Conservation (phyloP, 139 green algal genomes). For the Chlamydomonas urium region DNA sequence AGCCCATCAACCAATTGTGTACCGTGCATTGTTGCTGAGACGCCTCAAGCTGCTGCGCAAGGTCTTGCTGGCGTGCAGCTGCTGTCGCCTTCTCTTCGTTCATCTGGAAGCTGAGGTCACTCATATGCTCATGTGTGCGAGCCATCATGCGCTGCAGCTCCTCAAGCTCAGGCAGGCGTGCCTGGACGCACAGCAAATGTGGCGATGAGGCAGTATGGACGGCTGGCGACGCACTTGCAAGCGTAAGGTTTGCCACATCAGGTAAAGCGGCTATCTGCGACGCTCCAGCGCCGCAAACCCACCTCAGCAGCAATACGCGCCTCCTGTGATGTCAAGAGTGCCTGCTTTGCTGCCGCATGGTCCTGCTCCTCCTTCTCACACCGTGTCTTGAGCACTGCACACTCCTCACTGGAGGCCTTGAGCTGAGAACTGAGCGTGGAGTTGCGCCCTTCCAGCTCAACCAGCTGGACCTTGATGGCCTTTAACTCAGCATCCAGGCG, state of each 20-base stretch:
- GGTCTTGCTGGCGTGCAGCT: conserved; percentile 2
- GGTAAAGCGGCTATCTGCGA: no score
- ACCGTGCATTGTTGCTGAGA: no score
- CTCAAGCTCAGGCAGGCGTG: conserved; percentile 56
- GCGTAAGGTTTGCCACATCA: no score
- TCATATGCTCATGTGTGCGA: conserved; percentile 33
- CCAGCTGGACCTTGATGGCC: no score
- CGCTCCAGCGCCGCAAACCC: no score
- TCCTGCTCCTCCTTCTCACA: background rate
- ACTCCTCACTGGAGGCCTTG: background rate
- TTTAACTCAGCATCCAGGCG: no score
- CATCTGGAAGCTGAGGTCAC: conserved; percentile 31
- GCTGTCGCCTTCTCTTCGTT: conserved; percentile 27
- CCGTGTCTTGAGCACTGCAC: background rate
- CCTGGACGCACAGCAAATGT: no score
- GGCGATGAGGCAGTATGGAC: no score
- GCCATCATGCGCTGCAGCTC: conserved; percentile 43
- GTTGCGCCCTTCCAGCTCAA: no score
- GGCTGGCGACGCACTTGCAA: no score
- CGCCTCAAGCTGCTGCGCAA: no score
- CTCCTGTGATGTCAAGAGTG: conserved; percentile 12
- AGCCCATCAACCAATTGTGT: no score
- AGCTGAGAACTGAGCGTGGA: conserved; percentile 6
- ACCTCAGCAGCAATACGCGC: conserved; percentile 20
- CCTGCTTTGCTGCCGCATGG: background rate